phyloP scores from a whole-genome alignment of 2,329 filamentous ascomycete species.

The Ustulina deusta region DNA sequence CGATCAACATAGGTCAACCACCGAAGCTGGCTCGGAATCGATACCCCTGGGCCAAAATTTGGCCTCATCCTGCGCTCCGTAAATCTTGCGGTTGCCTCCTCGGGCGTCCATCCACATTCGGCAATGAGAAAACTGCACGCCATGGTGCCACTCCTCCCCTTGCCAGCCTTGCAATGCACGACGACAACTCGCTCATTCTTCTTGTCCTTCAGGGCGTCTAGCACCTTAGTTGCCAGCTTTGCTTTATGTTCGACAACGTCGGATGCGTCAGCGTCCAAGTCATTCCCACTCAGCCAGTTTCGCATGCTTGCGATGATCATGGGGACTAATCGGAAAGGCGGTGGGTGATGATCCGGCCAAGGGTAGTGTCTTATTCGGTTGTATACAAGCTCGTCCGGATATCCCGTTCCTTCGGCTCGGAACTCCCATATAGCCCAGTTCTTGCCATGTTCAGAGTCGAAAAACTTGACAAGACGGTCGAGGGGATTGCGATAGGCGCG shows the following conservation, averaged over 20 bases:
- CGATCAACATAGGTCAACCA: constrained; percentile 90
- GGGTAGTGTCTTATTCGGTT: constrained; percentile 89
- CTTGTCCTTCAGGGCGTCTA: constrained; percentile 52
- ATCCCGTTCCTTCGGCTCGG: constrained; percentile 93
- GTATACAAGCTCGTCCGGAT: constrained; percentile 91
- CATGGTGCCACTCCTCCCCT: constrained; percentile 90
- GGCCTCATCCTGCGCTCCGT: constrained; percentile 90
- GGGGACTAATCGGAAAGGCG: constrained; percentile 89
- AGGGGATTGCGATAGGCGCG: constrained; percentile 94
- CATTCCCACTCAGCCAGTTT: constrained; percentile 78
- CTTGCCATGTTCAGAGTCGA: constrained; percentile 84
- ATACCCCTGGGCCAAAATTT: constrained; percentile 88
- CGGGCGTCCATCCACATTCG: constrained; percentile 74
- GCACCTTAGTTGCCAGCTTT: constrained; percentile 43
- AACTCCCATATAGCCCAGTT: constrained; percentile 99
- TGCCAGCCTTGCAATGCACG: constrained; percentile 97
- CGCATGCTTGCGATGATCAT: constrained; percentile 93
- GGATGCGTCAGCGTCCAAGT: constrained; percentile 52
- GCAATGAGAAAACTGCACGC: constrained; percentile 91
- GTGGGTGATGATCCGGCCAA: constrained; percentile 97
- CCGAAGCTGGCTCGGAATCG: constrained; percentile 90
- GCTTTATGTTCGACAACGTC: constrained; percentile 36
- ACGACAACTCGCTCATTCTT: constrained; percentile 76
- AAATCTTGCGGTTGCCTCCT: constrained; percentile 67
- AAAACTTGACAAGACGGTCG: constrained; percentile 85